Evolutionary conservation across 2,329 filamentous ascomycete species (phyloP).

Genomic region (Botrytis galanthina): DNA sequence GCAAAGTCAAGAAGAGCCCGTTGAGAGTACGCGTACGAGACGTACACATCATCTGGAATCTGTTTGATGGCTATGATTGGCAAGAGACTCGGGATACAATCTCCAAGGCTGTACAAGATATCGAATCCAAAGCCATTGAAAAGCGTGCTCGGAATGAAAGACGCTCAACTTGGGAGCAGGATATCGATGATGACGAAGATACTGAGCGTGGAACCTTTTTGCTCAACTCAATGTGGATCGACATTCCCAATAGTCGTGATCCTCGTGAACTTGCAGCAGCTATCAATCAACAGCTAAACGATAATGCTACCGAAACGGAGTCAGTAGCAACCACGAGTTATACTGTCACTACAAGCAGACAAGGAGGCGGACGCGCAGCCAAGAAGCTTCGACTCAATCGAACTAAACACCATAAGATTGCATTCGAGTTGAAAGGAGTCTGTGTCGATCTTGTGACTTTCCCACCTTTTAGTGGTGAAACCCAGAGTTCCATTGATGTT

Average conservation of each 20-base stretch:
- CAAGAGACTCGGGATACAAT: constrained; percentile 81
- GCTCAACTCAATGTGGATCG: constrained; percentile 99
- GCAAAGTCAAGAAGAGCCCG: constrained; percentile 64
- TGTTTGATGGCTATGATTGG: constrained; percentile 99
- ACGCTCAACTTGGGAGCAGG: constrained; percentile 56
- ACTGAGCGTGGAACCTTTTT: constrained; percentile 90
- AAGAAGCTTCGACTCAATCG: constrained; percentile 73
- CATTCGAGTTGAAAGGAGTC: constrained; percentile 85
- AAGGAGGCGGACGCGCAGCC: constrained; percentile 39
- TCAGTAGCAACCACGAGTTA: constrained; percentile 77
- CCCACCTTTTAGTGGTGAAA: constrained; percentile 73
- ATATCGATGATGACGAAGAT: constrained; percentile 78
- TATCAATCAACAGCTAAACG: constrained; percentile 86
- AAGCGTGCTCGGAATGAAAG: constrained; percentile 59
- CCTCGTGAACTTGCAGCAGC: constrained; percentile 75
- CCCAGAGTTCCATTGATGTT: constrained; percentile 82
- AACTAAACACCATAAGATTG: constrained; percentile 91
- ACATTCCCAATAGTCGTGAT: constrained; percentile 81
- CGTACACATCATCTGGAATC: constrained; percentile 93
- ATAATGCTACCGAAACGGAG: constrained; percentile 82
- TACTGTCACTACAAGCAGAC: constrained; percentile 55
- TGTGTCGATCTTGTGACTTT: constrained; percentile 80
- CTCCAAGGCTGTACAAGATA: constrained; percentile 80
- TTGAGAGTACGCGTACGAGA: constrained; percentile 77
- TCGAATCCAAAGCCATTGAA: constrained; percentile 80